Percentiles rank a stretch among this genome's conserved stretches.
Evolutionary conservation across 306 rosid species (phyloP).

Genomic region (Prunus mume): DNA sequence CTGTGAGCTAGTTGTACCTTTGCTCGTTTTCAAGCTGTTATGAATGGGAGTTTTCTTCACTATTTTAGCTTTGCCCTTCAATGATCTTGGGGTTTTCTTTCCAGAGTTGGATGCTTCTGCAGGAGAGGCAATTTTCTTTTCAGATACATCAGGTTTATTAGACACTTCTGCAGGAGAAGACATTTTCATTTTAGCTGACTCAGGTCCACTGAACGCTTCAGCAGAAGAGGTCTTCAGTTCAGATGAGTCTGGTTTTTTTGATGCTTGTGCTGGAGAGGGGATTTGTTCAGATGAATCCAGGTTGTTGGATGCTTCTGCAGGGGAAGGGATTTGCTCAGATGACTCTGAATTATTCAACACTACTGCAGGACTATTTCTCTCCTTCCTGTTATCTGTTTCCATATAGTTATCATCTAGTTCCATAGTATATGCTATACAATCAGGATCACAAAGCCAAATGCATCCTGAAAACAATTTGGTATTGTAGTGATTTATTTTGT

Average conservation of each 20-base stretch:
- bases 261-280: slow-evolving; percentile 9
- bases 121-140: slow-evolving; percentile 31
- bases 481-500: neutral
- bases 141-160: slow-evolving; percentile 33
- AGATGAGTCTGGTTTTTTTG: slow-evolving; percentile 1
- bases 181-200: slow-evolving; percentile 20
- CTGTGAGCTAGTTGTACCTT: slow-evolving; percentile 21
- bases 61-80: slow-evolving; percentile 54
- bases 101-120: slow-evolving; percentile 30
- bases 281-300: slow-evolving; percentile 7
- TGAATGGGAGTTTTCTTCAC: slow-evolving; percentile 44
- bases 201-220: slow-evolving; percentile 22
- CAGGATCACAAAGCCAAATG: neutral
- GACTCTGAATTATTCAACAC: slow-evolving; percentile 3
- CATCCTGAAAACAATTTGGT: slow-evolving; percentile 21
- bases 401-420: slow-evolving; percentile 36
- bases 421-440: slow-evolving; percentile 19
- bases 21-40: slow-evolving; percentile 22
- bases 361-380: slow-evolving; percentile 26
- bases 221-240: slow-evolving; percentile 5
- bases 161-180: slow-evolving; percentile 28
- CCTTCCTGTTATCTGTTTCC: slow-evolving; percentile 21
- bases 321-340: neutral
- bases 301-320: neutral
- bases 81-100: slow-evolving; percentile 36